Conservation (phyloP, 495 filamentous ascomycete genomes). For the Penicillium arizonense region DNA sequence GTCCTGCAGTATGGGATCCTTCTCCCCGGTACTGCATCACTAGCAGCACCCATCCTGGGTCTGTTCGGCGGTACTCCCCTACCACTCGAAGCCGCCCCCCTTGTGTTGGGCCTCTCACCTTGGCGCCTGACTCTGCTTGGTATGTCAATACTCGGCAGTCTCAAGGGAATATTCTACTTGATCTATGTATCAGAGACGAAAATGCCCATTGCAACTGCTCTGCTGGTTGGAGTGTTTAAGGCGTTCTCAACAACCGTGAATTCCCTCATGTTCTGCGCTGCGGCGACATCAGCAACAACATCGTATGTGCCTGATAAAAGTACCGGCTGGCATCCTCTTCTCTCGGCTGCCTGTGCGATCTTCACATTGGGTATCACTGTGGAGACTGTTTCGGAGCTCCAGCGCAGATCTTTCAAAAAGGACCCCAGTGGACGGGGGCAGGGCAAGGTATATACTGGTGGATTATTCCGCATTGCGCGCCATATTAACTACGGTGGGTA, state of each 20-base stretch:
- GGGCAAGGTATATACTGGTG: neutral
- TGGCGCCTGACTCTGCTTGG: neutral
- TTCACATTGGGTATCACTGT: slow-evolving; percentile 1
- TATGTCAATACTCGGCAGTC: neutral
- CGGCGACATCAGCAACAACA: neutral
- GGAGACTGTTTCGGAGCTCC: neutral
- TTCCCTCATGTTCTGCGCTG: neutral
- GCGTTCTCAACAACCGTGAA: neutral
- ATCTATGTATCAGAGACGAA: neutral
- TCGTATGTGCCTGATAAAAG: neutral
- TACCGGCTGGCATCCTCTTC: neutral
- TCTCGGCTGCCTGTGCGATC: neutral
- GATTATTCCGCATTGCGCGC: neutral
- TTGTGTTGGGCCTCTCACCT: neutral
- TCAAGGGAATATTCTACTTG: neutral
- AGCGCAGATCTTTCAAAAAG: slow-evolving; percentile 1
- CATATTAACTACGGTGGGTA: neutral
- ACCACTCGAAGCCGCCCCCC: neutral
- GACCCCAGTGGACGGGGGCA: neutral
- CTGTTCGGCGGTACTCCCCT: neutral
- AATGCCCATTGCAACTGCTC: slow-evolving; percentile 1
- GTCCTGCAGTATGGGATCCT: neutral
- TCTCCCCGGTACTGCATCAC: neutral
- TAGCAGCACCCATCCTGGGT: neutral
- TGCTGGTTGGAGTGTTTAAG: neutral